Evolutionary conservation across 208 protist species (phyloP).

Genomic region (Porcisia deanei): DNA sequence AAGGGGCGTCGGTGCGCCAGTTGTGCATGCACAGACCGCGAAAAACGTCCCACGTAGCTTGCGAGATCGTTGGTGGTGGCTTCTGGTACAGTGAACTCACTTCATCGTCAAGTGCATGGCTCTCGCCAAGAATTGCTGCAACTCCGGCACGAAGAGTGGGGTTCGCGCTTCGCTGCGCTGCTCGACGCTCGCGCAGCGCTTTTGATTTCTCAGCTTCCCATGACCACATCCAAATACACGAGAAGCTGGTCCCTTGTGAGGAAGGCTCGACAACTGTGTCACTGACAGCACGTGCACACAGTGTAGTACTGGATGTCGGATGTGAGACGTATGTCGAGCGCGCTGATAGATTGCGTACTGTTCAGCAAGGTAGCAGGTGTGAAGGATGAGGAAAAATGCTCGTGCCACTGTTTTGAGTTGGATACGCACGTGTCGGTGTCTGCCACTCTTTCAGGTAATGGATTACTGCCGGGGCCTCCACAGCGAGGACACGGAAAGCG

Average conservation of each 20-base stretch:
- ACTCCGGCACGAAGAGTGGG: constrained; percentile 12
- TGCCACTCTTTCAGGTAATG: not conserved
- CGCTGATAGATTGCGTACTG: constrained; percentile 8
- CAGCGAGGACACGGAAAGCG: constrained; percentile 70
- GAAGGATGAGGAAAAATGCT: not conserved
- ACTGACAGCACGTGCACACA: constrained; percentile 56
- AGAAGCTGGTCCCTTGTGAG: constrained; percentile 30
- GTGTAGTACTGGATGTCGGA: constrained; percentile 41
- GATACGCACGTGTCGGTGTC: not conserved
- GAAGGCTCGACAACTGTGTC: constrained; percentile 41
- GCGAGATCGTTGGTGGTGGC: constrained; percentile 12
- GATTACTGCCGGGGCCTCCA: constrained; percentile 17
- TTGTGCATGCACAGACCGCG: not conserved
- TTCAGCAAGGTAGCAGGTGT: not conserved
- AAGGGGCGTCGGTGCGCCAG: not conserved
- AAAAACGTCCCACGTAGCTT: constrained; percentile 26
- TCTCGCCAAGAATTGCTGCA: not conserved
- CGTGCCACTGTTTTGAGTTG: not conserved
- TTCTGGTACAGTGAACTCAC: too few relatives aligned
- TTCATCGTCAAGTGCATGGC: not conserved
- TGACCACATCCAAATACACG: constrained; percentile 26
- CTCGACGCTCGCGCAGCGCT: constrained; percentile 32
- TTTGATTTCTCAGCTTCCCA: constrained; percentile 17
- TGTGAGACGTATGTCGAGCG: constrained; percentile 31
- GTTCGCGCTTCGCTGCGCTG: constrained; percentile 27